A percentile compares a stretch with the other conserved stretches of the same genome.
phyloP scores from a whole-genome alignment of 106 monocot genomes.

The Dendrobium chrysotoxum region DNA sequence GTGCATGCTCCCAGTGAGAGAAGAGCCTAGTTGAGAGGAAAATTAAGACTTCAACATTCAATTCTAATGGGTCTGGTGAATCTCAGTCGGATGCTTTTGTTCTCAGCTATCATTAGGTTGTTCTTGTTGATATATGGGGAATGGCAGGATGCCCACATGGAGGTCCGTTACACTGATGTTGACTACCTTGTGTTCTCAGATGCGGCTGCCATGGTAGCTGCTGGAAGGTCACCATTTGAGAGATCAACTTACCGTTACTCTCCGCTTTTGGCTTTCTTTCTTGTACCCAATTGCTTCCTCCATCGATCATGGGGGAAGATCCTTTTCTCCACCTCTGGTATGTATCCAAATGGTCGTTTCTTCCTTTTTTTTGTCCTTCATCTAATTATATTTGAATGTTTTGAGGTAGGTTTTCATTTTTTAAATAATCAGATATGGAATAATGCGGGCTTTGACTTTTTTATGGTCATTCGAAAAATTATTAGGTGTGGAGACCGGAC shows the following conservation, averaged over 20 bases:
- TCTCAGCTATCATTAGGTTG: conserved; percentile 43
- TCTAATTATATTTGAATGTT: too few relatives aligned
- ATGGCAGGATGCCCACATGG: conserved; percentile 86
- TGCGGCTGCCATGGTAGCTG: conserved; percentile 48
- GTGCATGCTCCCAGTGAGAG: neutral
- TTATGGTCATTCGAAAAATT: too few relatives aligned
- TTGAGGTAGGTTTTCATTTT: too few relatives aligned
- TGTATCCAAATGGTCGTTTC: neutral
- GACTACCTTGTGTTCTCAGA: conserved; percentile 90
- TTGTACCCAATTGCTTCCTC: conserved; percentile 46
- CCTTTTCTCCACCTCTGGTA: conserved; percentile 62
- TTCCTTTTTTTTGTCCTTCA: neutral
- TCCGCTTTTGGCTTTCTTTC: conserved; percentile 54
- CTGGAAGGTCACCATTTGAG: conserved; percentile 61
- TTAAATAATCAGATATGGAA: too few relatives aligned
- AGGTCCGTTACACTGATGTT: conserved; percentile 86
- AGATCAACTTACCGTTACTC: conserved; percentile 76
- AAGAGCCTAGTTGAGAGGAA: neutral
- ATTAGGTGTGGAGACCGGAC: too few relatives aligned
- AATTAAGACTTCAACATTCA: neutral
- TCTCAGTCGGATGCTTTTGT: conserved; percentile 32
- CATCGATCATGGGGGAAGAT: conserved; percentile 62
- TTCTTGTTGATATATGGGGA: conserved; percentile 58
- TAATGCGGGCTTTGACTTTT: too few relatives aligned
- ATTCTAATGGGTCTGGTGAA: conserved; percentile 2